phyloP scores from a whole-genome alignment of 805 yeast genomes.

The Middelhovenomyces tepae region DNA sequence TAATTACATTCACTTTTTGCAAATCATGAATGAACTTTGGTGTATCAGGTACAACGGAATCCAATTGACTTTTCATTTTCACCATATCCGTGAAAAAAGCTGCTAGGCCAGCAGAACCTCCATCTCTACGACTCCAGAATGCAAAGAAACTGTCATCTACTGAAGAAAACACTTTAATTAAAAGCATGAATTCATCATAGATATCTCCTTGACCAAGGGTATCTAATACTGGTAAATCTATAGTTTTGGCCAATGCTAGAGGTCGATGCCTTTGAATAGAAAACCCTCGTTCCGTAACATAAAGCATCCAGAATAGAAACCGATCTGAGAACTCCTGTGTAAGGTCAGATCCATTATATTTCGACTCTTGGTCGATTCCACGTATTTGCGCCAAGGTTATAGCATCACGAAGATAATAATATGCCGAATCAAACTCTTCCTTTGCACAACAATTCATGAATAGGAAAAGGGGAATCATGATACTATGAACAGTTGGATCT shows the following conservation, averaged over 20 bases:
- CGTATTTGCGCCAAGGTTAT: conserved; percentile 3
- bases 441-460: conserved; percentile 6
- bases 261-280: conserved; percentile 8
- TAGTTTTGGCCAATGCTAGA: conserved; percentile 1
- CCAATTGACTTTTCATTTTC: conserved; percentile 1
- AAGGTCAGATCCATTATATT: conserved; percentile 3
- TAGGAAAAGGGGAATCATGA: conserved; percentile 6
- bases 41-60: conserved; percentile 3
- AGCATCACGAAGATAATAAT: conserved; percentile 7
- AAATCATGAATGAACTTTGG: conserved; percentile 5
- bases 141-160: conserved; percentile 7
- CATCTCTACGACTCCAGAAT: conserved; percentile 2
- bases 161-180: conserved; percentile 6
- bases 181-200: conserved; percentile 4
- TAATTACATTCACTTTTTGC: conserved; percentile 7
- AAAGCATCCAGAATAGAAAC: conserved; percentile 9
- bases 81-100: neutral
- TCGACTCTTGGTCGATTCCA: conserved; percentile 5
- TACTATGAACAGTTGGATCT: conserved; percentile 1
- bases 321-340: conserved; percentile 5
- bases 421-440: conserved; percentile 8
- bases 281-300: conserved; percentile 10
- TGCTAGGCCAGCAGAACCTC: neutral
- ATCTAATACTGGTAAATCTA: neutral
- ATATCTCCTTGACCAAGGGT: no score